A percentile compares a stretch with the other conserved stretches of the same genome.
Conservation (phyloP, 164 flowering plant species). For the Akebia trifoliata region DNA sequence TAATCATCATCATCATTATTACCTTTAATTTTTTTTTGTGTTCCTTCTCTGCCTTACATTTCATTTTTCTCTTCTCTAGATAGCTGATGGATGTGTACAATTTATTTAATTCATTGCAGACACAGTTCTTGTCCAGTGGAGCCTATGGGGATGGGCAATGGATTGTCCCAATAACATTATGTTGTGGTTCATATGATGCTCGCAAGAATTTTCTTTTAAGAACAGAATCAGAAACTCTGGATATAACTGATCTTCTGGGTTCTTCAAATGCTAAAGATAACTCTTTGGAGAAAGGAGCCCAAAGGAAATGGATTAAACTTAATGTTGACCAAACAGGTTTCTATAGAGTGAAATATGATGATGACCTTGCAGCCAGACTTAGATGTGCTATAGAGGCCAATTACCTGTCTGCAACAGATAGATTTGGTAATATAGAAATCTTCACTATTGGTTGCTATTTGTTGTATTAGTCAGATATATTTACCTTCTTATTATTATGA, state of each 20-base stretch:
- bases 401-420: conserved; percentile 62
- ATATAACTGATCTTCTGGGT: conserved; percentile 35
- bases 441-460: not conserved
- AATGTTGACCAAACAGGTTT: conserved; percentile 91
- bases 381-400: conserved; percentile 64
- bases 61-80: not conserved
- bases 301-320: conserved; percentile 60
- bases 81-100: not conserved
- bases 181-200: conserved; percentile 65
- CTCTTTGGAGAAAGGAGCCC: conserved; percentile 1
- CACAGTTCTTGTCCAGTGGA: conserved; percentile 76
- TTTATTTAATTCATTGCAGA: conserved; percentile 42
- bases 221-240: conserved; percentile 36
- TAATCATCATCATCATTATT: not conserved
- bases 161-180: conserved; percentile 86
- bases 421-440: conserved; percentile 55
- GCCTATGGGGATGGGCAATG: conserved; percentile 69
- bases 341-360: conserved; percentile 94
- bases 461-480: not conserved
- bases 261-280: conserved; percentile 17
- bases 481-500: conserved; percentile 4
- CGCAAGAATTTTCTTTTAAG: conserved; percentile 54
- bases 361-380: conserved; percentile 62
- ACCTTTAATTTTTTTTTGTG: too few relatives aligned
- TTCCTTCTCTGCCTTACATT: too few relatives aligned